phyloP scores from a whole-genome alignment of 495 filamentous ascomycete genomes.

The Hypoxylon fragiforme region DNA sequence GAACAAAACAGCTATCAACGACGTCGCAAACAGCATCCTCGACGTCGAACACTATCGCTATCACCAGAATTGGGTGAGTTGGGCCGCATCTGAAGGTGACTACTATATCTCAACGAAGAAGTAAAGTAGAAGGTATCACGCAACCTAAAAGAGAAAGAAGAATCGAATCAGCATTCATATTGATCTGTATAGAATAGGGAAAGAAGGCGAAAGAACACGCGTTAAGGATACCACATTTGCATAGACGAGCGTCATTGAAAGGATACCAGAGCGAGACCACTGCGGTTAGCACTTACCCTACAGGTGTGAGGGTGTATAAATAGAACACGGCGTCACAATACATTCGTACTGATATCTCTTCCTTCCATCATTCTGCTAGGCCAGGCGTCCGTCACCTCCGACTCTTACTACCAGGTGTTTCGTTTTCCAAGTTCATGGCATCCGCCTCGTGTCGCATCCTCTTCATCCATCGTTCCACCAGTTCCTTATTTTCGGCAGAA shows the following conservation, averaged over 20 bases:
- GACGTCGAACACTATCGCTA: constrained; percentile 76
- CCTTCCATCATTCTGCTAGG: not conserved
- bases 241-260: constrained; percentile 25
- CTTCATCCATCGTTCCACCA: constrained; percentile 89
- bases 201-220: constrained; percentile 11
- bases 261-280: constrained; percentile 23
- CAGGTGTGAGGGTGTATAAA: constrained; percentile 22
- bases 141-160: not conserved
- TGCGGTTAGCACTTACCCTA: constrained; percentile 21
- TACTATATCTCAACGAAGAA: constrained; percentile 92
- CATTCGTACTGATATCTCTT: not conserved
- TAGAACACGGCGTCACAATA: constrained; percentile 27
- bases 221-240: constrained; percentile 34
- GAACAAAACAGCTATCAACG: constrained; percentile 71
- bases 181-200: constrained; percentile 16
- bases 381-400: constrained; percentile 21
- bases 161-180: constrained; percentile 11
- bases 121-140: constrained; percentile 21
- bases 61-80: constrained; percentile 83
- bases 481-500: constrained; percentile 80
- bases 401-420: constrained; percentile 30
- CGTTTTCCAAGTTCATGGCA: constrained; percentile 72
- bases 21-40: constrained; percentile 73
- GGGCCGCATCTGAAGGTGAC: constrained; percentile 80
- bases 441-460: constrained; percentile 84